Conservation (phyloP, 345 rosid species). For the Viola odorata region DNA sequence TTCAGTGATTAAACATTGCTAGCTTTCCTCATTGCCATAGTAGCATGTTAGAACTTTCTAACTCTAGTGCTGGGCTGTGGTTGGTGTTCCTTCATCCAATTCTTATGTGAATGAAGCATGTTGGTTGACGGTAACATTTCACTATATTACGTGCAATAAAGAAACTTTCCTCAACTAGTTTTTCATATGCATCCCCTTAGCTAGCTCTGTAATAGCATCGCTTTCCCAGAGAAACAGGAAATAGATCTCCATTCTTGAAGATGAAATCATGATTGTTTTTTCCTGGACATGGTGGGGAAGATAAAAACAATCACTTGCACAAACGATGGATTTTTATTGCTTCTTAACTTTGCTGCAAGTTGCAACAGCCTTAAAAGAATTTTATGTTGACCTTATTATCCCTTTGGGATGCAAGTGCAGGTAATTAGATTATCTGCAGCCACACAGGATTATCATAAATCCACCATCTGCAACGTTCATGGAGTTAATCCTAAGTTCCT, state of each 20-base stretch:
- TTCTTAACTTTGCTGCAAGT: background rate
- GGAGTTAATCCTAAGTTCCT: conserved; percentile 94
- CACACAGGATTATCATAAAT: conserved; percentile 80
- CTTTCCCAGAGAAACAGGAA: no score
- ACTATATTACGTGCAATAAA: no score
- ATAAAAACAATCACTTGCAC: no score
- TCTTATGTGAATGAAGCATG: background rate
- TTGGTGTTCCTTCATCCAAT: no score
- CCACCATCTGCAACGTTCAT: conserved; percentile 85
- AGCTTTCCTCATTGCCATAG: background rate
- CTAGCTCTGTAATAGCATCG: no score
- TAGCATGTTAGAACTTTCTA: background rate
- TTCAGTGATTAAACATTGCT: background rate
- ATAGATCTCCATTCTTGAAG: no score
- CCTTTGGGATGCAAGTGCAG: conserved; percentile 31
- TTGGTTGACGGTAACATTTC: background rate
- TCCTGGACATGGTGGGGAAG: no score
- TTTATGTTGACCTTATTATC: conserved; percentile 1
- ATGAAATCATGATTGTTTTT: no score
- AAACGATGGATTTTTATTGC: no score
- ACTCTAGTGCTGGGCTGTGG: no score
- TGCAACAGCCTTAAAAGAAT: background rate
- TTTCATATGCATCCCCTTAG: no score
- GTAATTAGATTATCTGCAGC: conserved; percentile 92
- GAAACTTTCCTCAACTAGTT: no score